phyloP scores from a whole-genome alignment of 352 stramenopile genomes.

The Thalassiosira livingstoniorum region DNA sequence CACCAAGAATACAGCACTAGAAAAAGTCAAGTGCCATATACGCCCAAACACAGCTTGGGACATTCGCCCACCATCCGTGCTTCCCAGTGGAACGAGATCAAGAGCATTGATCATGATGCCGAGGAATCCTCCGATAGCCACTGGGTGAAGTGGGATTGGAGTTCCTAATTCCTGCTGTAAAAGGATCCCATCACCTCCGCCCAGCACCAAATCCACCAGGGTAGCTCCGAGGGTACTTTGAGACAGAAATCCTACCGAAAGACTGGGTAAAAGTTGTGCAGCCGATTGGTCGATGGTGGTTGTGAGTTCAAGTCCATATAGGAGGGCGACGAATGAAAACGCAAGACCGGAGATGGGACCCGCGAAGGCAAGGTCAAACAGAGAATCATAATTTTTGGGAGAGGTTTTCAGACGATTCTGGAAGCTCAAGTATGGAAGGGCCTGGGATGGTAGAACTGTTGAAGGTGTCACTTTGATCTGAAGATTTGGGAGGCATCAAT shows the following conservation, averaged over 20 bases:
- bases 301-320: slow-evolving; percentile 69
- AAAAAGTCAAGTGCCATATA: slow-evolving; percentile 66
- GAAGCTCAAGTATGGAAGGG: slow-evolving; percentile 61
- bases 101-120: slow-evolving; percentile 77
- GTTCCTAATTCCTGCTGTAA: slow-evolving; percentile 63
- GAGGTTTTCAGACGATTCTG: slow-evolving; percentile 75
- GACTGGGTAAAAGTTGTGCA: slow-evolving; percentile 60
- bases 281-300: slow-evolving; percentile 44
- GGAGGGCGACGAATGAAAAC: slow-evolving; percentile 62
- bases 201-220: slow-evolving; percentile 69
- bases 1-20: slow-evolving; percentile 57
- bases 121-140: slow-evolving; percentile 76
- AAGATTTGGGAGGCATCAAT: too few relatives aligned
- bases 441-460: slow-evolving; percentile 60
- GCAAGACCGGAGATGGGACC: slow-evolving; percentile 67
- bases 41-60: slow-evolving; percentile 70
- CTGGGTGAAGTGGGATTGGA: slow-evolving; percentile 72
- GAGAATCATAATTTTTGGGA: slow-evolving; percentile 59
- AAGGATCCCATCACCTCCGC: slow-evolving; percentile 60
- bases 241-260: slow-evolving; percentile 67
- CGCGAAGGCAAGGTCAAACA: slow-evolving; percentile 77
- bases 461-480: slow-evolving; percentile 65
- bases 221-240: slow-evolving; percentile 67
- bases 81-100: slow-evolving; percentile 72
- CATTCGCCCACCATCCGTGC: slow-evolving; percentile 74